These are phyloP conservation scores for Ascochyta rabiei DNA, from an alignment of 2,329 filamentous ascomycete genomes.

Conservation along the genomic window DNA sequence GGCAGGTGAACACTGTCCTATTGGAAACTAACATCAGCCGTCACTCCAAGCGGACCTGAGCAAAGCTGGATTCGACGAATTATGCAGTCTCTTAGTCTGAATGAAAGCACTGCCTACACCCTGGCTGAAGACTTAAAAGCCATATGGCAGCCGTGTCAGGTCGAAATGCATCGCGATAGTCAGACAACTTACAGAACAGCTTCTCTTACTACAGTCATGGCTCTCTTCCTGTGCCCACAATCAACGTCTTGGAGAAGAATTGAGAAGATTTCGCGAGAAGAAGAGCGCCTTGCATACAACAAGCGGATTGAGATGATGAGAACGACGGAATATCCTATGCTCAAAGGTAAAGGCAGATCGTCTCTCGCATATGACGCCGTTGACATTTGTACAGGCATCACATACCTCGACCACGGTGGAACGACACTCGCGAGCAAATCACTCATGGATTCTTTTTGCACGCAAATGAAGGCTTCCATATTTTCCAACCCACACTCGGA, in stretches of 20 bases:
- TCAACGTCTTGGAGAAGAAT: background rate
- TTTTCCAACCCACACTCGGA: constrained; percentile 73
- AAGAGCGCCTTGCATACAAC: constrained; percentile 20
- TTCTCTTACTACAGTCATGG: background rate
- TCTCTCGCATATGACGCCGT: background rate
- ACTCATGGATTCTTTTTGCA: constrained; percentile 61
- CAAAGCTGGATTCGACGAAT: background rate
- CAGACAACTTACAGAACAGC: background rate
- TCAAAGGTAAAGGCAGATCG: constrained; percentile 21
- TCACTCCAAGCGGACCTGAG: constrained; percentile 1
- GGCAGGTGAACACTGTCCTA: background rate
- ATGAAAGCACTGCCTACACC: background rate
- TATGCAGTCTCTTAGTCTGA: constrained; percentile 2
- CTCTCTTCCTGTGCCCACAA: background rate
- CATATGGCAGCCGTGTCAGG: background rate
- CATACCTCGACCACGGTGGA: constrained; percentile 65
- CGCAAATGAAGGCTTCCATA: constrained; percentile 62
- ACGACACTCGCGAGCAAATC: constrained; percentile 58
- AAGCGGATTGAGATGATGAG: constrained; percentile 18
- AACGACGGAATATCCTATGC: constrained; percentile 34
- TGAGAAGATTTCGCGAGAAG: background rate
- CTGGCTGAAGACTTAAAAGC: constrained; percentile 3
- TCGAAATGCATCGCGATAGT: background rate
- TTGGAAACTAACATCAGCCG: background rate
- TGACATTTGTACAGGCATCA: constrained; percentile 26